Evolutionary conservation across 805 yeast species (phyloP), one percentile per base, ranked within the genome.

Genomic region (Jamesozyma rosinii): DNA sequence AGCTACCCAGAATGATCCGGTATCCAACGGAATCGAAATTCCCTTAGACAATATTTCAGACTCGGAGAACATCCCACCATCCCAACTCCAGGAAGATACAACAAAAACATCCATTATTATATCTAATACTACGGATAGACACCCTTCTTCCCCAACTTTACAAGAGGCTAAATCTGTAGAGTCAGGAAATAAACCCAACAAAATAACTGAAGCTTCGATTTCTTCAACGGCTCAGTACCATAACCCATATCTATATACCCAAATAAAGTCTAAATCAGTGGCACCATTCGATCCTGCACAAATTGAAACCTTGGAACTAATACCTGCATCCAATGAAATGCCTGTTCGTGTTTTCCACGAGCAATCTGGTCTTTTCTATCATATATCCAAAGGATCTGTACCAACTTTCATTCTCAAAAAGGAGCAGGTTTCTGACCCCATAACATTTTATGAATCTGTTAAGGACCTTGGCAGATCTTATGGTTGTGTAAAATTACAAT

Each of bases 401-500:
- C 64, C 64, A 4, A 37, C 46, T n/a, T 52, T 59, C 35, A 34
- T 37, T 1, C 38, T 57, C 5, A 34, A 41, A 5, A 29, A 40
- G 40, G 44, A 47, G 4, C 42, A 46, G 15, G 38, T 53, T 14
- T 42, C 48, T 2, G 52, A 51, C 38, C 62, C 62, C 10, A 33
- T 52, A 11, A 35, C 30, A 4, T 50, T 59, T 41, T 59, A 57
- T 41, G 54, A 51, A 38, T 35, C 44, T 17, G 48, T 52, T 6
- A 46, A 40, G 38, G 57, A 55, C 30, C 35, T 58, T 18, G 63
- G 64, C 6, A 39, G 45, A 24, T 41, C 41, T 35, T 58, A 49
- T 39, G 63, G 64, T 17, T 52, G 55, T 14, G 48, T 57, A 2
- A 54, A 55, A 41, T 22, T 58, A 13, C 38, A 44, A 19, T 26